These are phyloP conservation scores for Cryptosporidium muris DNA, from an alignment of 169 alveolate genomes.

Conservation along the genomic window DNA sequence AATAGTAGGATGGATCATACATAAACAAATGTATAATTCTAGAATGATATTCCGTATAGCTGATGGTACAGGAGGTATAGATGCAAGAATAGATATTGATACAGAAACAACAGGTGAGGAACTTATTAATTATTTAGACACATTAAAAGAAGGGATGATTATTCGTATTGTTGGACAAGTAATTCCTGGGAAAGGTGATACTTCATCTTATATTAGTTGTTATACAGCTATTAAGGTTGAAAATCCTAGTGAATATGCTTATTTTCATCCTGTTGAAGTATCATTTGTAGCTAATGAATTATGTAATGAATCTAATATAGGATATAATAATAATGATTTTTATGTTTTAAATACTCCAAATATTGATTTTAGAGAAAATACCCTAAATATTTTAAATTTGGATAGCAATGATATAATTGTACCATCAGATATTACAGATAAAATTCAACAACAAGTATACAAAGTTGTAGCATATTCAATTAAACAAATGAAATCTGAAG, in stretches of 20 bases:
- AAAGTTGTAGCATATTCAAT: conserved; percentile 28
- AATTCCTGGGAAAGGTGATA: conserved; percentile 60
- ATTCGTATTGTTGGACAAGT: conserved; percentile 66
- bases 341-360: not conserved
- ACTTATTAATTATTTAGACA: conserved; percentile 12
- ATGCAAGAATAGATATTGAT: conserved; percentile 63
- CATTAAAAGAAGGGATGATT: conserved; percentile 50
- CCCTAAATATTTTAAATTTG: not conserved
- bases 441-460: conserved; percentile 32
- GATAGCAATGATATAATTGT: conserved; percentile 4
- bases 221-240: conserved; percentile 31
- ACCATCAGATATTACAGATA: conserved; percentile 38
- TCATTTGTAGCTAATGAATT: conserved; percentile 8
- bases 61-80: conserved; percentile 71
- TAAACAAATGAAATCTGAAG: conserved; percentile 12
- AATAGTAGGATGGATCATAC: conserved; percentile 56
- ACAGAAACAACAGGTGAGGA: conserved; percentile 63
- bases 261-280: conserved; percentile 58
- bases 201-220: conserved; percentile 55
- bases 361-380: not conserved
- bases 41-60: conserved; percentile 68
- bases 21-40: conserved; percentile 26
- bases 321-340: not conserved
- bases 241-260: conserved; percentile 38
- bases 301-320: not conserved